phyloP scores from a whole-genome alignment of 192 early-diverging fungal species.

The Allomyces macrogynus region DNA sequence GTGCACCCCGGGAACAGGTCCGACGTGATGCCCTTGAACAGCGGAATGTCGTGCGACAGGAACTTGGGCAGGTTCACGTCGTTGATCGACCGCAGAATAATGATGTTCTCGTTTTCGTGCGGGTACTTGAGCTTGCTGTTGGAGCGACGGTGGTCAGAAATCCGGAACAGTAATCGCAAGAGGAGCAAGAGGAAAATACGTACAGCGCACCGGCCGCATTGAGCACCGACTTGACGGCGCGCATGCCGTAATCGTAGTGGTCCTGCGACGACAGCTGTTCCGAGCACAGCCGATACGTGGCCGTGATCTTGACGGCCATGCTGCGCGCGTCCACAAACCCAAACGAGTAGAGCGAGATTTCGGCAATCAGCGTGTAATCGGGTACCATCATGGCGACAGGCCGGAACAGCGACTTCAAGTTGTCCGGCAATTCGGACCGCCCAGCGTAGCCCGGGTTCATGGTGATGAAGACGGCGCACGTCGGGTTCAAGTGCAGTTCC shows the following conservation, averaged over 20 bases:
- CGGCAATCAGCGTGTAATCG: constrained; percentile 90
- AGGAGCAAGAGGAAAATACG: constrained; percentile 25
- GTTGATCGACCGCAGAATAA: constrained; percentile 87
- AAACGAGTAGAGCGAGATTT: constrained; percentile 98
- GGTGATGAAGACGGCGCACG: constrained; percentile 94
- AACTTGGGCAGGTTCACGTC: constrained; percentile 97
- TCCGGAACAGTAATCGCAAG: not conserved
- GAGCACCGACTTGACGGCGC: constrained; percentile 93
- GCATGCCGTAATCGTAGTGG: constrained; percentile 98
- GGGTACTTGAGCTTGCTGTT: constrained; percentile 29
- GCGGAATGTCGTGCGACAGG: constrained; percentile 81
- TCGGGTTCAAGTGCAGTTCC: constrained; percentile 56
- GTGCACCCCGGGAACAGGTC: constrained; percentile 89
- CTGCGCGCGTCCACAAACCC: constrained; percentile 90
- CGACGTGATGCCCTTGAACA: constrained; percentile 63
- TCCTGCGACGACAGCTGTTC: constrained; percentile 89
- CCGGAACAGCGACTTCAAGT: constrained; percentile 96
- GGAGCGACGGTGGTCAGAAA: constrained; percentile 13
- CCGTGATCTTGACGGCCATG: constrained; percentile 87
- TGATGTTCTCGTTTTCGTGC: constrained; percentile 57
- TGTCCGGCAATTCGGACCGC: constrained; percentile 94
- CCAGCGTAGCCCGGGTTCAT: constrained; percentile 99
- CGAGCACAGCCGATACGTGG: constrained; percentile 80
- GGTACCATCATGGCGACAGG: constrained; percentile 98
- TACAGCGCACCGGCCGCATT: constrained; percentile 97